Conservation (phyloP, 106 monocot genomes). For the Dactylorhiza incarnata region DNA sequence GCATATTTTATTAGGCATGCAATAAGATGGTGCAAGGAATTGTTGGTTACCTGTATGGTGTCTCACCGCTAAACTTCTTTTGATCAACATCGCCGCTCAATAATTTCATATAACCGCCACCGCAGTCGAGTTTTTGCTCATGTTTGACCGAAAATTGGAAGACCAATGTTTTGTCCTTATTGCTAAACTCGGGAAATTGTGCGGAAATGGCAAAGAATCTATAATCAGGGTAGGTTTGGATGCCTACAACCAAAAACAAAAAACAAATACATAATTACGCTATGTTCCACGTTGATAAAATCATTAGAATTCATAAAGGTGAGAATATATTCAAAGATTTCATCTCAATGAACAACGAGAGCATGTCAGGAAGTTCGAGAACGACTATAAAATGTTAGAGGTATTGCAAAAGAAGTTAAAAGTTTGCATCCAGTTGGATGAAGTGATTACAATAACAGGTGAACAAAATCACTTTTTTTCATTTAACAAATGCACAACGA, state of each 20-base stretch:
- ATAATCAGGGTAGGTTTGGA: slow-evolving; percentile 29
- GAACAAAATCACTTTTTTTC: not conserved
- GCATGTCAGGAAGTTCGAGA: not conserved
- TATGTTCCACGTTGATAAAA: not conserved
- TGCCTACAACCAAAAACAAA: slow-evolving; percentile 8
- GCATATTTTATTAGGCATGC: not conserved
- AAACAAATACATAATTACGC: not conserved
- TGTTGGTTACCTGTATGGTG: slow-evolving; percentile 19
- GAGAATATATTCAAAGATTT: too few relatives aligned
- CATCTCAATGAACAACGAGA: too few relatives aligned
- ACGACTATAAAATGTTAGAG: not conserved
- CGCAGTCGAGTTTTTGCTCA: slow-evolving; percentile 33
- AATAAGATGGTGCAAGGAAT: not conserved
- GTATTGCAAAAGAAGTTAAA: not conserved
- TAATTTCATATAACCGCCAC: slow-evolving; percentile 32
- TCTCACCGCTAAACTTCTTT: slow-evolving; percentile 30
- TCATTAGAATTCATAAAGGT: not conserved
- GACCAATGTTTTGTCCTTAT: slow-evolving; percentile 30
- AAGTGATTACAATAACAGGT: not conserved
- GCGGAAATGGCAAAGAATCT: slow-evolving; percentile 34
- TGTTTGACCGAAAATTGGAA: slow-evolving; percentile 30
- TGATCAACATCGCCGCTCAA: slow-evolving; percentile 26
- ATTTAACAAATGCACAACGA: not conserved
- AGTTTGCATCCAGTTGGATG: not conserved
- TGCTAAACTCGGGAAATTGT: slow-evolving; percentile 24